Conservation (phyloP, 495 filamentous ascomycete genomes). For the Xeromyces bisporus region DNA sequence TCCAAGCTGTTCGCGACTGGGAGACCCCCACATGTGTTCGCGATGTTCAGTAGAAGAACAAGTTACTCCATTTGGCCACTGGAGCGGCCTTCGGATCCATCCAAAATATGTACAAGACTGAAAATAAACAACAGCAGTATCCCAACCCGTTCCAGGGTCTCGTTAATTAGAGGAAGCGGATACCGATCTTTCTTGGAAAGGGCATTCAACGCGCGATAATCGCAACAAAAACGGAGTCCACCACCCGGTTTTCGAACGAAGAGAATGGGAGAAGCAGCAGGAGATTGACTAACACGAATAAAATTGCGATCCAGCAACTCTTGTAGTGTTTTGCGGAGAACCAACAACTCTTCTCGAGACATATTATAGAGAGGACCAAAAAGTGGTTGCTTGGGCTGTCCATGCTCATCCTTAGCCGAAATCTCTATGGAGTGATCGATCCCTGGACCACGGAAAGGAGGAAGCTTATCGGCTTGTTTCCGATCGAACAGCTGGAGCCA, state of each 20-base stretch:
- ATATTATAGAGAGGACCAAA: neutral
- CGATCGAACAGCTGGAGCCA: constrained; percentile 1
- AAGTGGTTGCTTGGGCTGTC: neutral
- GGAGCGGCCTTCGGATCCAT: no score
- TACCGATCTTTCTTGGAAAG: neutral
- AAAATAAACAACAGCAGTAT: no score
- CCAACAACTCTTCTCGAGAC: neutral
- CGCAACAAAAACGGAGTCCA: neutral
- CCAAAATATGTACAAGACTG: no score
- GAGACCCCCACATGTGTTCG: no score
- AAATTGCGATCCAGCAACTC: neutral
- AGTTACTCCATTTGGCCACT: no score
- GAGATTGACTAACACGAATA: constrained; percentile 1
- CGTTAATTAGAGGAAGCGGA: neutral
- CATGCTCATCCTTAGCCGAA: neutral
- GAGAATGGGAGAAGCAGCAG: neutral
- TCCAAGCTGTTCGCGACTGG: no score
- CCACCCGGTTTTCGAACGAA: neutral
- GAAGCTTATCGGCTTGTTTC: neutral
- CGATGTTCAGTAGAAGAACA: no score
- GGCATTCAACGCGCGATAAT: neutral
- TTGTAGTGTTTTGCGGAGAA: neutral
- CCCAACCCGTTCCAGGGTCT: neutral
- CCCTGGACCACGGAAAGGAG: neutral
- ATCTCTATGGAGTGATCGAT: constrained; percentile 1